Percentiles rank a stretch among this genome's conserved stretches.
These are phyloP conservation scores for Apiospora marii DNA, from an alignment of 2,329 filamentous ascomycete genomes.

Conservation along the genomic window DNA sequence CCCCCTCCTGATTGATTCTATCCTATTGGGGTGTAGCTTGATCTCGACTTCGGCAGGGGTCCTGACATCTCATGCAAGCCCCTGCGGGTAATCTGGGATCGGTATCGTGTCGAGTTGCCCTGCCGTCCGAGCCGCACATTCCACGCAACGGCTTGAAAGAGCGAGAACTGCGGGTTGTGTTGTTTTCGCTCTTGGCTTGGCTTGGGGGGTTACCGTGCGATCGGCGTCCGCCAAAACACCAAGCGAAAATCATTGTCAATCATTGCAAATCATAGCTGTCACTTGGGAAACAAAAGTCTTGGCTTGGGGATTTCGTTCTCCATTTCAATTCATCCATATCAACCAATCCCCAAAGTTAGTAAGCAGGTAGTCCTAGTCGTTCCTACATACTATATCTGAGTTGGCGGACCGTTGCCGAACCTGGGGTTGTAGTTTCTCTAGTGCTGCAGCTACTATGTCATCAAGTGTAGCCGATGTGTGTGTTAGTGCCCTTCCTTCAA, in stretches of 20 bases:
- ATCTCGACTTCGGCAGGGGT: not conserved
- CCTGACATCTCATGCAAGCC: conserved; percentile 9
- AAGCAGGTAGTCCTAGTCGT: not conserved
- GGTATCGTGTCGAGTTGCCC: conserved; percentile 14
- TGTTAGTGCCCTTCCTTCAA: not conserved
- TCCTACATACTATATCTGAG: not conserved
- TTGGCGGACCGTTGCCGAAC: not conserved
- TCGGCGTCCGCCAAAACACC: not conserved
- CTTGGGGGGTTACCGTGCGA: not conserved
- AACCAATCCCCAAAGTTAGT: not conserved
- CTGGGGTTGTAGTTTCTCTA: not conserved
- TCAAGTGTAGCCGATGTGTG: not conserved
- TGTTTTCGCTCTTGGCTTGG: not conserved
- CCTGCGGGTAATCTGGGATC: not conserved
- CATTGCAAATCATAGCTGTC: conserved; percentile 18
- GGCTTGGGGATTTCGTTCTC: not conserved
- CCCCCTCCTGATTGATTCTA: conserved; percentile 6
- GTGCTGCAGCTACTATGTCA: not conserved
- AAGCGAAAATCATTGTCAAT: conserved; percentile 12
- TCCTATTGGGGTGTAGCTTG: not conserved
- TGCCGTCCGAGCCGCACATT: conserved; percentile 5
- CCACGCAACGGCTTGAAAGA: not conserved
- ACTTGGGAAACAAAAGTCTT: conserved; percentile 1
- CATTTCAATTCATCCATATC: not conserved
- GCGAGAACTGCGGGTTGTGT: not conserved